Base-by-base conservation (phyloP, 169 alveolate species). In the Eimeria tenella region DNA sequence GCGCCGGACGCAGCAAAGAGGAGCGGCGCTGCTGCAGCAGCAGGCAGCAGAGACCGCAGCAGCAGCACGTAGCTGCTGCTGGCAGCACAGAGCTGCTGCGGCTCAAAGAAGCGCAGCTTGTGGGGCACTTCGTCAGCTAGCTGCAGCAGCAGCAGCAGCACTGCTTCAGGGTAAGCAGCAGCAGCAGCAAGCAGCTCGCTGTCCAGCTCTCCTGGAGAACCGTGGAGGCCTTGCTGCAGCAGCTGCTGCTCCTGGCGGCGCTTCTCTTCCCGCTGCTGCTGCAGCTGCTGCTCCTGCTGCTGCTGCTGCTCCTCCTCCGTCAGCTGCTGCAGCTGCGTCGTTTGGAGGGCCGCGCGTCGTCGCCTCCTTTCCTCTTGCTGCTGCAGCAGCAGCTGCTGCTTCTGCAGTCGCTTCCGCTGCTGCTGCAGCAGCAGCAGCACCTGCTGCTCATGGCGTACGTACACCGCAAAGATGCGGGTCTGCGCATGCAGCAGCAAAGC, bases 61-160 rank as follows among this genome's bases (percentile, higher is more conserved):
- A 75, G 86, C 86, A 75, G 68, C 86, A 75, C 86, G 63, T 52
- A 75, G 86, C 86, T 75, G 86, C 86, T 75, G 86, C 86, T 75
- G 86, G 63, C 9, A 63, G 52, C 25, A 17, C 86, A 75, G 10
- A 75, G 60, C 86, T 75, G 86, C 63, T 75, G 86, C 49, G 2
- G 65, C 63, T 75, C 86, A 75, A 75, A 75, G 65, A 42, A 75
- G 1, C 68, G 60, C 5, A 75, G 63, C 86, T 75, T 75, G 63
- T 75, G 86, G 60, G 86, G 86, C 7, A 75, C 9, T 25, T 75
- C 86, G 49, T 75, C 86, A 19, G 86, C 25, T 13, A 75, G 86
- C 86, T 75, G 86, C 86, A 42, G 86, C 86, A 75, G 68, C 68
- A 75, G 52, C 65, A 52, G 68, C 86, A 75, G 65, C n/a, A 23